Evolutionary conservation across 371 early-diverging fungal genomes (phyloP), one percentile per base, ranked within the genome.

Genomic region (Mortierella sp.): DNA sequence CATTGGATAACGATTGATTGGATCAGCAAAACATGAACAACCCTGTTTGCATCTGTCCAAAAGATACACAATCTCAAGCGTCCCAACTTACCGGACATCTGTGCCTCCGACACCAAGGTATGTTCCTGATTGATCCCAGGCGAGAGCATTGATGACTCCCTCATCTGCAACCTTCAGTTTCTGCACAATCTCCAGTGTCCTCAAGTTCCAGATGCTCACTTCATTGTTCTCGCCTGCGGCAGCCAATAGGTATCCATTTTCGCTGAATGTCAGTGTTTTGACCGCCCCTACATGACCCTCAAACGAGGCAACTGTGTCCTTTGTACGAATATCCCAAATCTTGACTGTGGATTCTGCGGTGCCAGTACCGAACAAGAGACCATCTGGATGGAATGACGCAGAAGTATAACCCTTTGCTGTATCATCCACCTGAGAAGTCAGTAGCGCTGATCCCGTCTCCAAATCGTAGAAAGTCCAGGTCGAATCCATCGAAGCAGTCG

Each of bases 361-460:
- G 58, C 94, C 96, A n/a, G 92, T 87, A 31, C 88, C 96, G 39
- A 95, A 72, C 59, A 96, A 85, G 63, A 91, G 82, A 73, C 96
- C 97, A 78, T 97, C 97, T 12, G 97, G 97, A 81, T 97, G 96
- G 88, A 95, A 93, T 17, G 88, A 77, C 45, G 89, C 84, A n/a
- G 87, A 72, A 6, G 91, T 84, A 74, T 90, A 93, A 25, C 85
- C 88, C 80, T 60, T 60, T 24, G 49, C 21, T 25, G 67, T 49
- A 58, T 79, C 62, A 51, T 67, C 69, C 19, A 57, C 40, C 3
- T 55, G 60, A 22, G 82, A 83, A 12, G 83, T 87, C 28, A 85
- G 68, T 57, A 94, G 66, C 0, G 87, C 82, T 28, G 85, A 82
- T 9, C 90, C 90, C 22, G 89, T 88, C 45, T 84, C 86, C 45